A percentile compares a stretch with the other conserved stretches of the same genome.
phyloP scores from a whole-genome alignment of 2,329 filamentous ascomycete species.

The Aureobasidium musti region DNA sequence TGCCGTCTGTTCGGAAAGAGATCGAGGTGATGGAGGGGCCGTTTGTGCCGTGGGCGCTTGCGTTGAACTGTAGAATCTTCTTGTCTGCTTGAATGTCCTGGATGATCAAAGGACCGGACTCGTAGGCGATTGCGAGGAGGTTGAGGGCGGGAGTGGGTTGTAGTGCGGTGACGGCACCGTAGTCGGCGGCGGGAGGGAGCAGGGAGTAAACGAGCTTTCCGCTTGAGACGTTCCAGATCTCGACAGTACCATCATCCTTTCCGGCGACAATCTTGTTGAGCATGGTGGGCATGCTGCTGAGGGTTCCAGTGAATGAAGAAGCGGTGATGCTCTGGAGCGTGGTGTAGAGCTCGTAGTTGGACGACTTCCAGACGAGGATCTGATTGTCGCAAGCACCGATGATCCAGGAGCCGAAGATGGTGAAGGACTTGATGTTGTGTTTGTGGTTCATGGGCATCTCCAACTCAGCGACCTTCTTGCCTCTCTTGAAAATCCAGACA shows the following conservation, averaged over 20 bases:
- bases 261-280: constrained; percentile 95
- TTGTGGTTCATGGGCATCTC: constrained; percentile 64
- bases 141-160: constrained; percentile 82
- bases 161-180: constrained; percentile 82
- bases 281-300: constrained; percentile 90
- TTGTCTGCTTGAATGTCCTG: constrained; percentile 81
- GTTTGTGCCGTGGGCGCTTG: constrained; percentile 44
- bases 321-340: constrained; percentile 66
- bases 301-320: constrained; percentile 68
- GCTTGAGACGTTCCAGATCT: constrained; percentile 97
- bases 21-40: constrained; percentile 75
- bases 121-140: constrained; percentile 84
- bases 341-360: constrained; percentile 85
- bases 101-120: constrained; percentile 73
- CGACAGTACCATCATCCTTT: constrained; percentile 81
- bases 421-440: constrained; percentile 73
- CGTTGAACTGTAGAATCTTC: constrained; percentile 61
- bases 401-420: constrained; percentile 90
- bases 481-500: constrained; percentile 89
- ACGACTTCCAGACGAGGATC: constrained; percentile 86
- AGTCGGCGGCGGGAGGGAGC: constrained; percentile 69
- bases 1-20: constrained; percentile 84
- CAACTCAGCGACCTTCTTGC: constrained; percentile 78
- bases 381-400: constrained; percentile 73
- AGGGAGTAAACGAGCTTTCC: constrained; percentile 90